Evolutionary conservation across 495 filamentous ascomycete species (phyloP), one percentile per base, ranked within the genome.

Genomic region (Corynascus novoguineensis): DNA sequence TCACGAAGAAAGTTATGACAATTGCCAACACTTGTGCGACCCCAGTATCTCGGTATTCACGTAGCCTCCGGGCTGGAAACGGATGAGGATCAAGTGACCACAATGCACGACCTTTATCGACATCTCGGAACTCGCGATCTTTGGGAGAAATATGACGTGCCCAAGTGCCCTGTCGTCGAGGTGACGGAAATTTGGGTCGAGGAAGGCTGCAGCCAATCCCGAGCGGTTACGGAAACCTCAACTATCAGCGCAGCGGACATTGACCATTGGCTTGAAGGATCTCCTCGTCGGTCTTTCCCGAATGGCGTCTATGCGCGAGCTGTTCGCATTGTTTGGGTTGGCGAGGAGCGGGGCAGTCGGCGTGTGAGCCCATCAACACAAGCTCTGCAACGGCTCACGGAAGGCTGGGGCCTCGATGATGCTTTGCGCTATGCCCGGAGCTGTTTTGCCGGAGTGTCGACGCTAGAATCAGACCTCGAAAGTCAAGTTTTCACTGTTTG

Each of bases 261-360:
- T 1, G 62, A 67, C 50, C 63, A 53, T 47, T 67, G 65, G 65
- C 49, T 67, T 21, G 52, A 62, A n/a, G 65, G 63, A 42, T 48
- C 60, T 8, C 4, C 44, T 3, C 24, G 21, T n/a, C 58, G 55
- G 22, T 48, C 29, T 25, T 61, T 67, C 45, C 15, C 46, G 1
- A 47, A 15, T 3, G 52, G 49, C 2, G 7, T 37, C 1, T 54
- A 60, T 40, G 55, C 31, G 2, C 59, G 65, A 5, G 11, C 54
- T 5, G 25, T 57, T 5, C 62, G 65, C 1, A 21, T 67, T 12
- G 41, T 60, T 0, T 67, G 65, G 65, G 60, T 67, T 11, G 65
- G 65, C 0, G 28, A 47, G 34, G 57, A 64, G 25, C 22, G 49
- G 1, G 42, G 19, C 0, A 54, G 21, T 1, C 17, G 4, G 5